Evolutionary conservation across 2,329 filamentous ascomycete genomes (phyloP), one percentile per base, ranked within the genome.

Genomic region (Fusarium nodosum): DNA sequence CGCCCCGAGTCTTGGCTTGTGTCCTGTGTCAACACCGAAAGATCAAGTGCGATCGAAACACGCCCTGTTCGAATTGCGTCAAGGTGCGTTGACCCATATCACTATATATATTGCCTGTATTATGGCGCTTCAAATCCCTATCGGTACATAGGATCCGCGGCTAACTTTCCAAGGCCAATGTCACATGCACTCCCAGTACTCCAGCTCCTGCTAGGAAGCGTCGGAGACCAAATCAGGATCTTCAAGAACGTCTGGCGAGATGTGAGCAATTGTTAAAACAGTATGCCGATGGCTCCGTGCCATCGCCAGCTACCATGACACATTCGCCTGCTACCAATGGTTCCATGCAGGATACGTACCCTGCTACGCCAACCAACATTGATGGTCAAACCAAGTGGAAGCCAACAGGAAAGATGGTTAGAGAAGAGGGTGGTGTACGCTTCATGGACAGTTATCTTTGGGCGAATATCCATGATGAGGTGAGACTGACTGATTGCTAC

Each of bases 1-100:
- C 80, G 15, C 77, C 79, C 16, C 79, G 85, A 69, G 81, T 87
- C 47, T 78, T 87, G 60, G 85, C 85, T 22, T 87, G 86, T 69
- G 84, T 87, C 22, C 79, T 88, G 38, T 89, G 87, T 73, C 87
- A 89, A 74, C 85, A 86, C 73, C 84, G 87, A 72, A 89, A 89
- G 78, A 88, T 88, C 77, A 88, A 87, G 76, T 89, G 87, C 77
- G 86, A 89, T 72, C 83, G 87, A 64, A 84, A 83, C 42, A 87
- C 84, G 41, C 87, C 87, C 6, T 89, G 87, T 72, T 84, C 86
- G 60, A 88, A 89, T 70, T 89, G 87, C 69, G 78, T 85, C 74
- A 89, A 88, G 83, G 87, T 88, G 70, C 65, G 78, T 75, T 52
- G 24, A 39, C 44, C 16, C 31, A 30, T 60, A 38, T 48, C 36